Conservation (phyloP, 1,139 yeast genomes). For the Groenewaldozyma sp. region DNA sequence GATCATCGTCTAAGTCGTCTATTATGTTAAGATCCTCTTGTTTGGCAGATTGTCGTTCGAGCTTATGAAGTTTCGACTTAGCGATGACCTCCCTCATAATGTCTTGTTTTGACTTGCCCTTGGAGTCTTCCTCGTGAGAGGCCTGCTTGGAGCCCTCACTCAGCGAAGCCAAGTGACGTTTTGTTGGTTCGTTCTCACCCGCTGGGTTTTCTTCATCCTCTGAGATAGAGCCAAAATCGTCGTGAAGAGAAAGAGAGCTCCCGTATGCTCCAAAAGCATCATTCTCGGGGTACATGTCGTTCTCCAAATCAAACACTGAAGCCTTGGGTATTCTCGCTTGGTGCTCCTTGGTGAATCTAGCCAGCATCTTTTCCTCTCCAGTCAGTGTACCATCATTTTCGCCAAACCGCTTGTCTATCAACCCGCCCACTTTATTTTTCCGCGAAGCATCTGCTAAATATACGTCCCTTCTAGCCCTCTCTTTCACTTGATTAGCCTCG, state of each 20-base stretch:
- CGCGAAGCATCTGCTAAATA: conserved; percentile 53
- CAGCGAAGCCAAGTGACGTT: conserved; percentile 10
- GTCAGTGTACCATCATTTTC: conserved; percentile 64
- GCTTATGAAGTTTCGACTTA: conserved; percentile 82
- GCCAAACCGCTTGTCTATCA: conserved; percentile 86
- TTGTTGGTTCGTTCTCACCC: conserved; percentile 5
- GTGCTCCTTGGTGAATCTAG: conserved; percentile 83
- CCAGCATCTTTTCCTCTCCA: conserved; percentile 90
- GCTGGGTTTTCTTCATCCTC: conserved; percentile 35
- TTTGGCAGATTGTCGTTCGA: conserved; percentile 75
- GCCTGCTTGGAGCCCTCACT: conserved; percentile 25
- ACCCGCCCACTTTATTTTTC: conserved; percentile 67
- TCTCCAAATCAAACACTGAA: conserved; percentile 64
- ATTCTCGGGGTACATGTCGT: conserved; percentile 48
- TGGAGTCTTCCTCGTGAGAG: conserved; percentile 25
- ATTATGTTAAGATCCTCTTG: conserved; percentile 63
- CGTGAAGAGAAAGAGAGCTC: conserved; percentile 47
- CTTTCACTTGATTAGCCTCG: conserved; percentile 67
- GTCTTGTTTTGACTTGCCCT: conserved; percentile 82
- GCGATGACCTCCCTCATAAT: conserved; percentile 97
- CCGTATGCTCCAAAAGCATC: conserved; percentile 72
- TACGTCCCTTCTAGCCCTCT: conserved; percentile 55
- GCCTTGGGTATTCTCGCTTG: conserved; percentile 36
- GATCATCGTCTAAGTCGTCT: conserved; percentile 65
- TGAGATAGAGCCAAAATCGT: conserved; percentile 37